These are phyloP conservation scores for Geranium brycei DNA, from an alignment of 345 rosid species.

Conservation along the genomic window DNA sequence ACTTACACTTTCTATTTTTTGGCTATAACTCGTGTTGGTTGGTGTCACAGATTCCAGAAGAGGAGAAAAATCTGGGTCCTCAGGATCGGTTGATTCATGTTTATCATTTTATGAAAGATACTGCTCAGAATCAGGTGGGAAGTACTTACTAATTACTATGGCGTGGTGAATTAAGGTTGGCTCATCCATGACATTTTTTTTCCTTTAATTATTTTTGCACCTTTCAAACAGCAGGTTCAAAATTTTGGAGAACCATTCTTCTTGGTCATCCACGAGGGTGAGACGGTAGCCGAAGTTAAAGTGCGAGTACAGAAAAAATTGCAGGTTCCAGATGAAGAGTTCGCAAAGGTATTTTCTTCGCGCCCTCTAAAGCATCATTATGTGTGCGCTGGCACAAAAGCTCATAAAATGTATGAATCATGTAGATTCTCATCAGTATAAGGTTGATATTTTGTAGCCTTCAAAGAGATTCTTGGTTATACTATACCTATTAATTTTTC, in stretches of 20 bases:
- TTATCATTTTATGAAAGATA: slow-evolving; percentile 55
- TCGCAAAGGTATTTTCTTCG: slow-evolving; percentile 30
- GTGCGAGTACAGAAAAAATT: slow-evolving; percentile 49
- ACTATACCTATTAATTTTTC: neutral
- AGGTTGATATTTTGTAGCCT: neutral
- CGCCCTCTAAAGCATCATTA: neutral
- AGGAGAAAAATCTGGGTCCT: slow-evolving; percentile 54
- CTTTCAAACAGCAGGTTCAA: slow-evolving; percentile 33
- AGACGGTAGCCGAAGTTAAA: slow-evolving; percentile 47
- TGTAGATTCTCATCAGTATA: slow-evolving; percentile 3
- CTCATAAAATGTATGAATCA: neutral
- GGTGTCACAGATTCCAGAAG: slow-evolving; percentile 44
- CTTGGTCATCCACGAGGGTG: slow-evolving; percentile 57
- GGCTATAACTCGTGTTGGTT: neutral
- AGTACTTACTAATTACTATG: neutral
- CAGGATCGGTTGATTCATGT: slow-evolving; percentile 61
- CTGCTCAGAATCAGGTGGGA: slow-evolving; percentile 43
- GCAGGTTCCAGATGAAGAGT: slow-evolving; percentile 61
- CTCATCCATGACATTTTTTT: neutral
- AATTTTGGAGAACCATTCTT: slow-evolving; percentile 74
- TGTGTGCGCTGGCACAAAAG: neutral
- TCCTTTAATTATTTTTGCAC: neutral
- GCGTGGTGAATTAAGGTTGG: neutral
- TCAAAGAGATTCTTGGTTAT: neutral
- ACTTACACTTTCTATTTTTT: slow-evolving; percentile 1